A percentile compares a stretch with the other conserved stretches of the same genome.
Evolutionary conservation across 2,329 filamentous ascomycete species (phyloP).

Genomic region (Pyrenochaeta sp.): DNA sequence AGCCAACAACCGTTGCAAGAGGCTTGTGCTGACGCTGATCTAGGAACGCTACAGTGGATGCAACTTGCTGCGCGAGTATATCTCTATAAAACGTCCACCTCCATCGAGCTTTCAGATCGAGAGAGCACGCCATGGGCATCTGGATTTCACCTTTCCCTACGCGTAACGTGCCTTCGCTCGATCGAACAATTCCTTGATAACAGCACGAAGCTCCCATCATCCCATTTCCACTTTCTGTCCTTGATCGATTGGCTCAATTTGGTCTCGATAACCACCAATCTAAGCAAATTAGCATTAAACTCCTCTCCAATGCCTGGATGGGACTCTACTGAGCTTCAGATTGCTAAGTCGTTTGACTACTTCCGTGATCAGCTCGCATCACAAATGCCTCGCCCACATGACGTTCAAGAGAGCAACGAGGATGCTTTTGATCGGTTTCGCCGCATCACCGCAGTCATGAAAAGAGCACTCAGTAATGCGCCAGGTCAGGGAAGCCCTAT

Average conservation of each 20-base stretch:
- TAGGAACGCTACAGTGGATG: constrained; percentile 45
- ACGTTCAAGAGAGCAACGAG: constrained; percentile 33
- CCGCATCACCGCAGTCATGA: constrained; percentile 45
- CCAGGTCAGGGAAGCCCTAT: constrained; percentile 39
- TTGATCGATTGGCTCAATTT: constrained; percentile 46
- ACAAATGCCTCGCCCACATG: constrained; percentile 40
- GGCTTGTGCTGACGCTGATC: constrained; percentile 13
- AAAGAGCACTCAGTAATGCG: constrained; percentile 30
- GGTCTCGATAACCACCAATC: constrained; percentile 36
- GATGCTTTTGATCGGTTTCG: constrained; percentile 46
- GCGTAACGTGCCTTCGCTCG: constrained; percentile 40
- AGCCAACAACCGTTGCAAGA: background rate
- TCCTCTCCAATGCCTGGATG: constrained; percentile 43
- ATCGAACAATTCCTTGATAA: constrained; percentile 47
- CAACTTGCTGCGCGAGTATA: constrained; percentile 41
- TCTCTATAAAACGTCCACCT: constrained; percentile 37
- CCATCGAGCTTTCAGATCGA: constrained; percentile 39
- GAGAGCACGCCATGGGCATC: constrained; percentile 43
- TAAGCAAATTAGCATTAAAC: constrained; percentile 42
- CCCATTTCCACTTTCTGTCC: constrained; percentile 41
- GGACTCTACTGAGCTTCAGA: constrained; percentile 44
- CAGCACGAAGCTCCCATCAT: constrained; percentile 34
- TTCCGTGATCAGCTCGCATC: constrained; percentile 43
- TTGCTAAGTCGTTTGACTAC: constrained; percentile 43
- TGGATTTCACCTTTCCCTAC: constrained; percentile 47